phyloP scores from a whole-genome alignment of 163 green algal genomes.

The Chlamydomonas reinhardtii region DNA sequence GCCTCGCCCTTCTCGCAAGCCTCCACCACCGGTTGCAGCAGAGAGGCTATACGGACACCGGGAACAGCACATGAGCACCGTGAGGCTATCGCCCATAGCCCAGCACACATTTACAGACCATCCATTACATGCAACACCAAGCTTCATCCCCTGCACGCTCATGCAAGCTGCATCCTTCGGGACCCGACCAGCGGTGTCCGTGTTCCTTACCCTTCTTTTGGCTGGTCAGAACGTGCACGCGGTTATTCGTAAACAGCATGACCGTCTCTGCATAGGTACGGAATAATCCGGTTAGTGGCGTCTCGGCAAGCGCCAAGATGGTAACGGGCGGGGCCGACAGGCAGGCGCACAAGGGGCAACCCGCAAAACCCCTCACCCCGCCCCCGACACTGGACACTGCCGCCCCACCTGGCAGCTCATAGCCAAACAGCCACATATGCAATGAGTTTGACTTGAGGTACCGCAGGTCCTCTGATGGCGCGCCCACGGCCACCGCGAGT shows the following conservation, averaged over 20 bases:
- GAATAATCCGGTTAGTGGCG: too few relatives aligned
- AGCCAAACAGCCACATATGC: slow-evolving; percentile 96
- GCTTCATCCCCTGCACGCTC: too few relatives aligned
- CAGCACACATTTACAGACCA: too few relatives aligned
- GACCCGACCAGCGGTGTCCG: background rate
- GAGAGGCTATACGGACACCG: slow-evolving; percentile 58
- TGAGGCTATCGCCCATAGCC: too few relatives aligned
- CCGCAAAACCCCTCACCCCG: too few relatives aligned
- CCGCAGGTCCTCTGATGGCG: slow-evolving; percentile 83
- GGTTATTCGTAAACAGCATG: slow-evolving; percentile 83
- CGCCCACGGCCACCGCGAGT: slow-evolving; percentile 76
- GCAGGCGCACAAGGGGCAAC: too few relatives aligned
- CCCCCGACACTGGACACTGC: too few relatives aligned
- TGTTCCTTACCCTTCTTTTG: slow-evolving; percentile 90
- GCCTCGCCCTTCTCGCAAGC: slow-evolving; percentile 56
- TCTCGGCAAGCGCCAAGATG: too few relatives aligned
- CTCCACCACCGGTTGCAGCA: slow-evolving; percentile 79
- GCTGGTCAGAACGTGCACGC: slow-evolving; percentile 85
- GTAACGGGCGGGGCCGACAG: too few relatives aligned
- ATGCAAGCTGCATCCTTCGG: too few relatives aligned
- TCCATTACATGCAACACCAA: background rate
- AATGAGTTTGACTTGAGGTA: slow-evolving; percentile 95
- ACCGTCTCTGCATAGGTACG: slow-evolving; percentile 86
- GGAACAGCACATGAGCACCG: background rate
- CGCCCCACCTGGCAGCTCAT: slow-evolving; percentile 91